These are phyloP conservation scores for Sclerotinia minor DNA, from an alignment of 2,329 filamentous ascomycete genomes.

Conservation along the genomic window DNA sequence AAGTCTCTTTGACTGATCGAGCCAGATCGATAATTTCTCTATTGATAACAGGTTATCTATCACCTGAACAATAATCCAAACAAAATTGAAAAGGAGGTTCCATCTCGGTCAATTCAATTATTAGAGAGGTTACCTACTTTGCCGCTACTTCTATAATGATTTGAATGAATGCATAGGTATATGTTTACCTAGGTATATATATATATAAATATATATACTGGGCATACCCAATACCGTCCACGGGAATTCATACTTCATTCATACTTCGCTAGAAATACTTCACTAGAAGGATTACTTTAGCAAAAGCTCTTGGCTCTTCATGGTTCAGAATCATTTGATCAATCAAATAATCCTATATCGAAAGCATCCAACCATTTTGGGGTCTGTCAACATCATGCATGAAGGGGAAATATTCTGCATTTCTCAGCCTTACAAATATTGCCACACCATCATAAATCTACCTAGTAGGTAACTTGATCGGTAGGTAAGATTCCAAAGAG, in stretches of 20 bases:
- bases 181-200: too few relatives aligned
- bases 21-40: neutral
- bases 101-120: neutral
- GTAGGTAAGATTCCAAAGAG: too few relatives aligned
- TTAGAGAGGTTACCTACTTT: neutral
- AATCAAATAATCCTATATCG: neutral
- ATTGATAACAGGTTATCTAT: neutral
- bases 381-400: neutral
- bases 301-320: too few relatives aligned
- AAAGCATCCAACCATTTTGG: neutral
- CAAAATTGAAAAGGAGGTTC: neutral
- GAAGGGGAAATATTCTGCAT: neutral
- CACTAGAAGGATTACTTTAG: neutral
- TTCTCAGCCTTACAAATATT: constrained; percentile 6
- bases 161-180: neutral
- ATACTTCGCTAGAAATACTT: neutral
- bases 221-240: neutral
- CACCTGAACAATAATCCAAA: neutral
- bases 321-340: neutral
- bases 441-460: neutral
- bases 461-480: too few relatives aligned
- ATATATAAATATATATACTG: neutral
- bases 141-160: neutral
- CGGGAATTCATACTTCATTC: neutral
- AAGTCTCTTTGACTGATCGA: neutral